Percentiles rank a stretch among this genome's conserved stretches.
Evolutionary conservation across 2,329 filamentous ascomycete genomes (phyloP).

Genomic region (Calonectria crousiana): DNA sequence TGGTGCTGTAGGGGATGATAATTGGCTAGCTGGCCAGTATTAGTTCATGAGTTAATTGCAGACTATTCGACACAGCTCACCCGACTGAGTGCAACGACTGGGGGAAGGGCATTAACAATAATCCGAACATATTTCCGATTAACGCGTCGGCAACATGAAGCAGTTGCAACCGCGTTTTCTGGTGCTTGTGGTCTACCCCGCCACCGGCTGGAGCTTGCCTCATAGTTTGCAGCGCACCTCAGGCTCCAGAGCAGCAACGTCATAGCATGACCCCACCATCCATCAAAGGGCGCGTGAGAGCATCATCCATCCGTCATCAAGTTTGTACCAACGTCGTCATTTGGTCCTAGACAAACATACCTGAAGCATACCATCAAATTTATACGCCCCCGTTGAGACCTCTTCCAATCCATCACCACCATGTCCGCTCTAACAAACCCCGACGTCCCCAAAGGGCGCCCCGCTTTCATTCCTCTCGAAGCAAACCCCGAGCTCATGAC

Average conservation of each 20-base stretch:
- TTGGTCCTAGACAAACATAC: neutral
- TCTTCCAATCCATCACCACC: neutral
- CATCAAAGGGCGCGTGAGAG: slow-evolving; percentile 9
- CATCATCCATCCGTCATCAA: neutral
- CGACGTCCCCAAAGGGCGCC: slow-evolving; percentile 52
- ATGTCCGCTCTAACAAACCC: slow-evolving; percentile 54
- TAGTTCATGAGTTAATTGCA: neutral
- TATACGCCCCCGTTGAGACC: neutral
- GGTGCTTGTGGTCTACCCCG: neutral
- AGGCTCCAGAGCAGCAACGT: slow-evolving; percentile 24
- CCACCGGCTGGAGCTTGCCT: neutral
- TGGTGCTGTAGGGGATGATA: neutral
- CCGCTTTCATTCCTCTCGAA: slow-evolving; percentile 71
- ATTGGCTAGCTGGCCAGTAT: neutral
- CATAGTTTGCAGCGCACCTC: neutral
- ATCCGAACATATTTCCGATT: neutral
- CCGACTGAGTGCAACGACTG: neutral
- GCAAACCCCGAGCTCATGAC: slow-evolving; percentile 93
- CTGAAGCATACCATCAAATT: neutral
- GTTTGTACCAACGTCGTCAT: neutral
- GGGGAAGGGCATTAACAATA: neutral
- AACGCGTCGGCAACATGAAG: neutral
- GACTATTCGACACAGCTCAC: neutral
- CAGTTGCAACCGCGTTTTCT: neutral
- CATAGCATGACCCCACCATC: slow-evolving; percentile 21